Percentiles rank a stretch among this genome's conserved stretches.
Evolutionary conservation across 2,329 filamentous ascomycete species (phyloP).

Genomic region (Hypoxylon sp.): DNA sequence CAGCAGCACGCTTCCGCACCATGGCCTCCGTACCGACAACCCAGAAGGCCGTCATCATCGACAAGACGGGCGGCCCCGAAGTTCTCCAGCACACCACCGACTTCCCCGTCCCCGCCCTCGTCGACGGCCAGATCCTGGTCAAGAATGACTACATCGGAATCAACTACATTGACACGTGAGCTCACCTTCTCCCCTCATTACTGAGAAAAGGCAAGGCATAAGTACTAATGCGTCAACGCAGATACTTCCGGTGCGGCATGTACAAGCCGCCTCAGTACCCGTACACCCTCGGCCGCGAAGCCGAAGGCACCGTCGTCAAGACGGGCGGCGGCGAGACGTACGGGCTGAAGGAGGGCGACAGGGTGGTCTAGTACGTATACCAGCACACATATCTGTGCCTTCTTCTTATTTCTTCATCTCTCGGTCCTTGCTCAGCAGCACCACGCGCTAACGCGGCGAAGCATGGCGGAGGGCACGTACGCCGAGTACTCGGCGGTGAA

Average conservation of each 20-base stretch:
- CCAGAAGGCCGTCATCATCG: slow-evolving; percentile 77
- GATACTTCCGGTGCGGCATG: slow-evolving; percentile 85
- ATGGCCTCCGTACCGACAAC: slow-evolving; percentile 62
- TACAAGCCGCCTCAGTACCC: slow-evolving; percentile 75
- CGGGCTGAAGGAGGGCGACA: slow-evolving; percentile 70
- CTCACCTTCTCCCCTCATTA: slow-evolving; percentile 6
- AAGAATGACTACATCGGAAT: slow-evolving; percentile 82
- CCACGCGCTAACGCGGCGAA: background rate
- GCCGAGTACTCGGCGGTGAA: slow-evolving; percentile 64
- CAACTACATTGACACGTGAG: slow-evolving; percentile 86
- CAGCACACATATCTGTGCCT: background rate
- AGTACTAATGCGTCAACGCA: slow-evolving; percentile 38
- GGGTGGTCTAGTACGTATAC: slow-evolving; percentile 66
- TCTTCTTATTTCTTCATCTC: background rate
- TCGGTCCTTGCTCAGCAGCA: background rate
- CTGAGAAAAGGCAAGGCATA: background rate
- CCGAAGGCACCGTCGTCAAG: slow-evolving; percentile 73
- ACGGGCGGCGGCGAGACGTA: slow-evolving; percentile 60
- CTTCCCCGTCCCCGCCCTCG: slow-evolving; percentile 72
- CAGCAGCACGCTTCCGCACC: slow-evolving; percentile 13
- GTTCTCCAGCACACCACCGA: slow-evolving; percentile 76
- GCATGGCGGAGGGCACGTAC: slow-evolving; percentile 62
- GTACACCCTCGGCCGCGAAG: slow-evolving; percentile 81
- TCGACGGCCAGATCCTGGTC: slow-evolving; percentile 77
- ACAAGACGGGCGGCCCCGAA: slow-evolving; percentile 75